Evolutionary conservation across 257 asterid species (phyloP).

Genomic region (Ophiorrhiza pumila): DNA sequence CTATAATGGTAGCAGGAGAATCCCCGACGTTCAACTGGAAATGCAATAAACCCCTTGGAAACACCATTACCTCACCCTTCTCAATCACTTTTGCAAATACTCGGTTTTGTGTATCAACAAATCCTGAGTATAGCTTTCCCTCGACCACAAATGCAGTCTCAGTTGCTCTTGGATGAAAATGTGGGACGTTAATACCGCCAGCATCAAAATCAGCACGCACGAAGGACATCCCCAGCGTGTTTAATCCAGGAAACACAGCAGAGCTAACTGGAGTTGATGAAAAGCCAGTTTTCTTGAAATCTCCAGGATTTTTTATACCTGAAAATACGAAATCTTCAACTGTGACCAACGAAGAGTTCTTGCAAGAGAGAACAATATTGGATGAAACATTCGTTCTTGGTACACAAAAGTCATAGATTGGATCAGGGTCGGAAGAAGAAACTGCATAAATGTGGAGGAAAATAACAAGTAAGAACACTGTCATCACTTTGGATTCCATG

Average conservation of each 20-base stretch:
- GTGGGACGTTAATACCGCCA: slow-evolving; percentile 67
- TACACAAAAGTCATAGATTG: slow-evolving; percentile 66
- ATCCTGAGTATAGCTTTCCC: slow-evolving; percentile 69
- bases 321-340: slow-evolving; percentile 61
- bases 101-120: slow-evolving; percentile 55
- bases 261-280: slow-evolving; percentile 59
- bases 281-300: slow-evolving; percentile 46
- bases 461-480: slow-evolving; percentile 25
- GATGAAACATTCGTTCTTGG: slow-evolving; percentile 54
- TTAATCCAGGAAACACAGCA: slow-evolving; percentile 60
- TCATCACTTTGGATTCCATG: slow-evolving; percentile 23
- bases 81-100: slow-evolving; percentile 65
- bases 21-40: slow-evolving; percentile 77
- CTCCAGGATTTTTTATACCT: slow-evolving; percentile 45
- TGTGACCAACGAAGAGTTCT: slow-evolving; percentile 57
- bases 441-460: slow-evolving; percentile 24
- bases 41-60: slow-evolving; percentile 67
- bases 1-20: slow-evolving; percentile 50
- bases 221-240: slow-evolving; percentile 68
- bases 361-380: slow-evolving; percentile 51
- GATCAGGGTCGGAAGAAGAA: slow-evolving; percentile 68
- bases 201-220: slow-evolving; percentile 65
- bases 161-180: slow-evolving; percentile 77
- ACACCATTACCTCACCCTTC: slow-evolving; percentile 81
- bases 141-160: slow-evolving; percentile 68